Evolutionary conservation across 768 basidiomycete species (phyloP), one percentile per base, ranked within the genome.

Genomic region (Ramaria sp.): DNA sequence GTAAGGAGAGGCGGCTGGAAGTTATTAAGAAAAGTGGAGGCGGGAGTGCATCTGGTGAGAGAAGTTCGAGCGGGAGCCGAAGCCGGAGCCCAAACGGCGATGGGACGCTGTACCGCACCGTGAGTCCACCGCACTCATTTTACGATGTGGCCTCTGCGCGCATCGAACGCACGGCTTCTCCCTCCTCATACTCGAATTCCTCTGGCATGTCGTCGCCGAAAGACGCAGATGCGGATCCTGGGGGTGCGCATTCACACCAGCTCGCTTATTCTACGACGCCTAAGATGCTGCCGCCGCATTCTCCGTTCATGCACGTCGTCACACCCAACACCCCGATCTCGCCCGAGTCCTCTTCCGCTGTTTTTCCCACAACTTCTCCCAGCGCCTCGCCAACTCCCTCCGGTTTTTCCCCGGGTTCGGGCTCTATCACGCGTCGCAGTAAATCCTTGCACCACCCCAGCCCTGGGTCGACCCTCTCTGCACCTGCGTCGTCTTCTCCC

Each of bases 1-100:
- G 86, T 66, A 78, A 80, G 61, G 83, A 85, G 64, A 74, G 87
- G 10, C 78, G 88, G 19, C 71, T 88, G 59, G 79, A 83, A 66
- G 81, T 90, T 11, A 72, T 90, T 33, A 85, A 84, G 68, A 41
- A 49, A 11, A 84, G 83, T 61, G 81, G 81, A 41, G 71, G 34
- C 9, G 34, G 75, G 31, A 64, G 65, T 49, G 63, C 68, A 59
- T 69, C 42, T 34, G 43, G 41, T 34, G 34, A 13, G 34, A 37
- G 34, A 10, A 37, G 10, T 10, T 13, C 38, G 17, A 34, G 30
- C 31, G 33, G 33, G 43, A 53, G 30, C 24, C 5, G 22, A 2
- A 45, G 41, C 31, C 13, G 12, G n/a, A 50, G 43, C 19, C 11
- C 20, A 24, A 50, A 27, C 20, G 47, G 45, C 19, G 51, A 20